Percentiles rank a stretch among this genome's conserved stretches.
These are phyloP conservation scores for Asterophora lycoperdoides DNA, from an alignment of 768 basidiomycete genomes.

Conservation along the genomic window DNA sequence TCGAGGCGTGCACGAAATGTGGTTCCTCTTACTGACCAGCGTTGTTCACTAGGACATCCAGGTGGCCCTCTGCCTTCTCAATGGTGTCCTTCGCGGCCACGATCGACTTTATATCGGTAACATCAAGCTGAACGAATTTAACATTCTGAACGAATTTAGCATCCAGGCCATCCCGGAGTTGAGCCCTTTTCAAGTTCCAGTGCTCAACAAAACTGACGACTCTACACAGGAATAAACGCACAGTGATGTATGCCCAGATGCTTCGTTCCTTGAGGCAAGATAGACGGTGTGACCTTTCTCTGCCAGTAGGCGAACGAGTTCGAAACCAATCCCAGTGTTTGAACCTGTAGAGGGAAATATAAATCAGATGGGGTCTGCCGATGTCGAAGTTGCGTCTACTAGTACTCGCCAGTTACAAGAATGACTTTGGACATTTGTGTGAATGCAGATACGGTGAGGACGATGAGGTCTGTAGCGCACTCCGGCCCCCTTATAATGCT, in stretches of 20 bases:
- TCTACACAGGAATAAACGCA: conserved; percentile 16
- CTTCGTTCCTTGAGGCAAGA: conserved; percentile 37
- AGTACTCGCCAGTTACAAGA: conserved; percentile 16
- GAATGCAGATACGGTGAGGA: neutral
- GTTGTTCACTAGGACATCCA: conserved; percentile 46
- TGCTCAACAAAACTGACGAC: neutral
- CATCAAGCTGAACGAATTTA: conserved; percentile 35
- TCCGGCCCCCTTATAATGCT: no score
- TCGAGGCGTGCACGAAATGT: neutral
- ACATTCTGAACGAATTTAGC: conserved; percentile 32
- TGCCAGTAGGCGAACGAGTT: conserved; percentile 39
- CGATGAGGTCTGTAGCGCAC: no score
- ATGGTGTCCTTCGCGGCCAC: conserved; percentile 31
- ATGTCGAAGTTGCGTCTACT: neutral
- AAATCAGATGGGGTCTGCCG: neutral
- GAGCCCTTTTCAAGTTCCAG: conserved; percentile 9
- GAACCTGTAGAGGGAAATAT: conserved; percentile 24
- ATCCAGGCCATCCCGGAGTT: conserved; percentile 18
- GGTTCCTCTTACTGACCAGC: conserved; percentile 26
- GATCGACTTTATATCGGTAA: conserved; percentile 32
- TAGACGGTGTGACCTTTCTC: conserved; percentile 41
- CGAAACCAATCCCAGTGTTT: conserved; percentile 44
- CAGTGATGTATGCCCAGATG: conserved; percentile 37
- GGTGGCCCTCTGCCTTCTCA: conserved; percentile 34
- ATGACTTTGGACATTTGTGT: conserved; percentile 18